Evolutionary conservation across 129 eudicot genomes (phyloP).

Genomic region (Flaveria brownii): DNA sequence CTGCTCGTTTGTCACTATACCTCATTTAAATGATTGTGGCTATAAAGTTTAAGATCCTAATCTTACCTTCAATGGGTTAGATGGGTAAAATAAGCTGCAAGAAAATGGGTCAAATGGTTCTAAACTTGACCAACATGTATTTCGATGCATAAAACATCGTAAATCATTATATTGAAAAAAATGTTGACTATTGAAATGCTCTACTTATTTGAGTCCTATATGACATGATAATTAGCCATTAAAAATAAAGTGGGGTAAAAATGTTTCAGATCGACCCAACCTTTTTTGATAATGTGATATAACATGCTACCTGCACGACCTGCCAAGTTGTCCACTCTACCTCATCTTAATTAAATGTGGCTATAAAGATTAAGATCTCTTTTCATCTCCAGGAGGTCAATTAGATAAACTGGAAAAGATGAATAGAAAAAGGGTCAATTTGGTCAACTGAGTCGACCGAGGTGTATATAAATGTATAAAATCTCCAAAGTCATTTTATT

Average conservation of each 20-base stretch:
- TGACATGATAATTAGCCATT: neutral
- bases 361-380: neutral
- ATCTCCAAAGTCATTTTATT: neutral
- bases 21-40: constrained; percentile 9
- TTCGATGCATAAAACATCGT: neutral
- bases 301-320: neutral
- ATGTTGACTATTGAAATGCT: no score
- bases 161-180: neutral
- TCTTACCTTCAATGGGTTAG: neutral
- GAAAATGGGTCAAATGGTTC: neutral
- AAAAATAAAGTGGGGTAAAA: neutral
- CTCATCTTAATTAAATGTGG: neutral
- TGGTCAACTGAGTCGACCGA: neutral
- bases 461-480: neutral
- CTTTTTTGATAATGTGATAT: neutral
- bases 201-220: neutral
- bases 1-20: neutral
- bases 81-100: neutral
- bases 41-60: constrained; percentile 12
- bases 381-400: neutral
- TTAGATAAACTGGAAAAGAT: neutral
- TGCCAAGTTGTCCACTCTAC: neutral
- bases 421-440: neutral
- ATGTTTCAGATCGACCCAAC: neutral
- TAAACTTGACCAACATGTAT: neutral